phyloP scores from a whole-genome alignment of 208 protist genomes.

The Naegleria lovaniensis region DNA sequence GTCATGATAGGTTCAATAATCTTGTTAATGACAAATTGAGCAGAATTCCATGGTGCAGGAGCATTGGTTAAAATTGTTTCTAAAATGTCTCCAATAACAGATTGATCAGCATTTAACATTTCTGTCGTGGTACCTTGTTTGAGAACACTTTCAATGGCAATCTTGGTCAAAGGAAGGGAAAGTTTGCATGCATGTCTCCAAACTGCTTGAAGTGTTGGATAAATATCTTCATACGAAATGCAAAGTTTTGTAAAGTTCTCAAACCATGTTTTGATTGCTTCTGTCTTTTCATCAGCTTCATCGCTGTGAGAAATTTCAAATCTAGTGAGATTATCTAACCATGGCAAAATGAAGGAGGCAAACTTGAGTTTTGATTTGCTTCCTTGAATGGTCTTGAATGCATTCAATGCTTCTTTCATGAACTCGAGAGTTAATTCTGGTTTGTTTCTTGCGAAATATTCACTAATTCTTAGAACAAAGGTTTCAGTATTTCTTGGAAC shows the following conservation, averaged over 20 bases:
- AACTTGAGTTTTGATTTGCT: background rate
- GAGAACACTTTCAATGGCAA: background rate
- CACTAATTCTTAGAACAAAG: background rate
- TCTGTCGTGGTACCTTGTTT: background rate
- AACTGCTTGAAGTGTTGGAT: background rate
- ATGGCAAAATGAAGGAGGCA: background rate
- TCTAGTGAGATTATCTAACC: background rate
- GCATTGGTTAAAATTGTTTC: background rate
- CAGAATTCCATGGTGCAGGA: background rate
- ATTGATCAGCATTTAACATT: slow-evolving; percentile 4
- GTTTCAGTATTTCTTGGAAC: slow-evolving; percentile 18
- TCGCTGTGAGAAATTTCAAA: background rate
- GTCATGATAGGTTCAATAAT: background rate
- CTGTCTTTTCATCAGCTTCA: background rate
- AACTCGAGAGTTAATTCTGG: slow-evolving; percentile 20
- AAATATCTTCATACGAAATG: background rate
- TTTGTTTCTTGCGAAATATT: background rate
- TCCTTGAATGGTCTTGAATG: background rate
- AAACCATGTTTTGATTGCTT: background rate
- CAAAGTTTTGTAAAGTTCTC: background rate
- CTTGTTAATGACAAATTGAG: background rate
- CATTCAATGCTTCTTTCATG: background rate
- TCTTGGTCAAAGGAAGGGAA: background rate
- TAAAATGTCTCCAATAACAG: background rate
- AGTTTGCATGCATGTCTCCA: background rate